phyloP scores from a whole-genome alignment of 2,329 filamentous ascomycete species.

The Phialophora macrospora region DNA sequence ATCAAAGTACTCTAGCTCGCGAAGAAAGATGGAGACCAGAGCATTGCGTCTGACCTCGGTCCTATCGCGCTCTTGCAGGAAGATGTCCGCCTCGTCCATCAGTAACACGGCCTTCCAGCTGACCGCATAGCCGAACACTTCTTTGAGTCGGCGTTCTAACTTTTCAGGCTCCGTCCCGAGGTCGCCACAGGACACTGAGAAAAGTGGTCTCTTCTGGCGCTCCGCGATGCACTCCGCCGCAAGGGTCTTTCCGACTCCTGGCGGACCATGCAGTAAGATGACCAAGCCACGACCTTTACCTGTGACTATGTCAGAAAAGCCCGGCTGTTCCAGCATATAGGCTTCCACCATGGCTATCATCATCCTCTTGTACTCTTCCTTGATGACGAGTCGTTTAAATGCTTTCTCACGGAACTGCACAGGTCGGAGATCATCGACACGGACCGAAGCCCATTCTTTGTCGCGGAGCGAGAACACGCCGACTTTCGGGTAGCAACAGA shows the following conservation, averaged over 20 bases:
- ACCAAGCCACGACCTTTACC: slow-evolving; percentile 51
- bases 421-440: too few species aligned
- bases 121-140: slow-evolving; percentile 52
- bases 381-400: too few species aligned
- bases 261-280: slow-evolving; percentile 54
- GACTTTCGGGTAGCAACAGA: neutral
- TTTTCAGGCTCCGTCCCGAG: slow-evolving; percentile 51
- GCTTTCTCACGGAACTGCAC: too few species aligned
- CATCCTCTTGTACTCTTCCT: too few species aligned
- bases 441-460: too few species aligned
- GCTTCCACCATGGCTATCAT: too few species aligned
- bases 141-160: slow-evolving; percentile 50
- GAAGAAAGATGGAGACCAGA: slow-evolving; percentile 17
- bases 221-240: slow-evolving; percentile 47
- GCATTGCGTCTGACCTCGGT: slow-evolving; percentile 36
- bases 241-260: slow-evolving; percentile 60
- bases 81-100: slow-evolving; percentile 23
- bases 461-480: too few species aligned
- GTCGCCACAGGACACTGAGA: slow-evolving; percentile 58
- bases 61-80: slow-evolving; percentile 25
- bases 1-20: neutral
- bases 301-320: too few species aligned
- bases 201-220: slow-evolving; percentile 49
- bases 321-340: too few species aligned
- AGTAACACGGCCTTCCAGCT: slow-evolving; percentile 40